Conservation (phyloP, 2,329 filamentous ascomycete genomes). For the Ophiocordyceps australis region DNA sequence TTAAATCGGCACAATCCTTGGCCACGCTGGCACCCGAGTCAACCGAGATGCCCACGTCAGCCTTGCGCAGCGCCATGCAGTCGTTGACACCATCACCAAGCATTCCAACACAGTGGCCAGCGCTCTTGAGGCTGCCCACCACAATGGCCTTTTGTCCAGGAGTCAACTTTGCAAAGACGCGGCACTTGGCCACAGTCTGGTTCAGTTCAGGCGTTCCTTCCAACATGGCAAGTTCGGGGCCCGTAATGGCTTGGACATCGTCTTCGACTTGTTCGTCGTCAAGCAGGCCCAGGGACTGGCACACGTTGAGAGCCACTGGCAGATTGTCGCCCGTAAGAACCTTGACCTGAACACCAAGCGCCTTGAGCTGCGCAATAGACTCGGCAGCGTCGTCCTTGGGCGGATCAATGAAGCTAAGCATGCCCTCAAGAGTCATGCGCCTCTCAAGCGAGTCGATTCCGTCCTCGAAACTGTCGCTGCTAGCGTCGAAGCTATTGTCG, state of each 20-base stretch:
- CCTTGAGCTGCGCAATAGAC: conserved; percentile 7
- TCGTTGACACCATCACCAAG: conserved; percentile 12
- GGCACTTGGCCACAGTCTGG: conserved; percentile 7
- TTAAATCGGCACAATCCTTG: conserved; percentile 11
- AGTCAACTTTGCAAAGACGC: conserved; percentile 11
- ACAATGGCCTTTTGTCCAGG: conserved; percentile 10
- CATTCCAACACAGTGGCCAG: conserved; percentile 11
- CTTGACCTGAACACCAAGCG: conserved; percentile 10
- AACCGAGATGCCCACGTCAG: conserved; percentile 12
- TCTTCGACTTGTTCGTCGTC: conserved; percentile 4
- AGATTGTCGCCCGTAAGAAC: conserved; percentile 10
- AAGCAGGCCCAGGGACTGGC: conserved; percentile 7
- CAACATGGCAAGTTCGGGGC: conserved; percentile 6
- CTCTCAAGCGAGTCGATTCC: conserved; percentile 7
- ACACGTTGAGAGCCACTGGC: conserved; percentile 10
- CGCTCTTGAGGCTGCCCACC: conserved; percentile 6
- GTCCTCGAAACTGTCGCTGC: conserved; percentile 5
- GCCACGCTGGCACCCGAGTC: conserved; percentile 10
- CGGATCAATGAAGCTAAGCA: conserved; percentile 11
- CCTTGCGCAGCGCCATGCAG: conserved; percentile 9
- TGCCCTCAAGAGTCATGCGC: conserved; percentile 9
- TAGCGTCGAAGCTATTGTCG: conserved; percentile 4
- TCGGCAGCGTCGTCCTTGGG: conserved; percentile 10
- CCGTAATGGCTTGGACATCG: conserved; percentile 8
- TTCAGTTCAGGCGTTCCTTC: conserved; percentile 6